Evolutionary conservation across 1,284 basidiomycete genomes (phyloP), one percentile per base, ranked within the genome.

Genomic region (Ceratobasidium sp.): DNA sequence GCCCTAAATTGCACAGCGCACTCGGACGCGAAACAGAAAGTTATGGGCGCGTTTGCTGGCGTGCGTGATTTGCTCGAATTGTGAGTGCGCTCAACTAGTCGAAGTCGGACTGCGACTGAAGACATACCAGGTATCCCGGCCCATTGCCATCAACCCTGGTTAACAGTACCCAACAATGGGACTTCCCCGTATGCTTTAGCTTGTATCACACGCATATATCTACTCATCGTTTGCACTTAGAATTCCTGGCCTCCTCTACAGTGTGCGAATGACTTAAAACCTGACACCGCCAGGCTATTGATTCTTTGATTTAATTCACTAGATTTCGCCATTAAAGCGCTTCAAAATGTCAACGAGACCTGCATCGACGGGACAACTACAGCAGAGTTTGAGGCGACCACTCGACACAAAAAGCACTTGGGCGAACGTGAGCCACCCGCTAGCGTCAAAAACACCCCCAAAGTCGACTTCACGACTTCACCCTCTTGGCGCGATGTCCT

Each of bases 51-150:
- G 73, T 96, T 97, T 83, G 87, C 93, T 0, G 89, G 92, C 0
- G 83, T 96, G 33, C 92, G 95, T 82, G 87, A 94, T 86, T 90
- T 95, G 2, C 84, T 97, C 18, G 26, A 60, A 9, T 5, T 60
- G 56, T 60, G 18, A 5, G 56, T 60, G 23, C 5, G 4, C 4
- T 60, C 23, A 4, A 5, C 26, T 10, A 12, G 9, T 9, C 7
- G 26, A 60, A 9, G 7, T 56, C 56, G 26, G 39, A 6, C 18
- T 4, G 26, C 23, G 26, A 6, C 56, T 60, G 26, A 60, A n/a
- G n/a, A n/a, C n/a, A n/a, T n/a, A n/a, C n/a, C 82, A 90, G 91
- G 69, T 97, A 95, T 84, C 95, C 96, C 81, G 96, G 96, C 26
- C 93, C 93, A 0, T 89, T 90, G 84, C 95, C 91, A 0, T 86